phyloP scores from a whole-genome alignment of 306 rosid species.

The Ormosia semicastrata region DNA sequence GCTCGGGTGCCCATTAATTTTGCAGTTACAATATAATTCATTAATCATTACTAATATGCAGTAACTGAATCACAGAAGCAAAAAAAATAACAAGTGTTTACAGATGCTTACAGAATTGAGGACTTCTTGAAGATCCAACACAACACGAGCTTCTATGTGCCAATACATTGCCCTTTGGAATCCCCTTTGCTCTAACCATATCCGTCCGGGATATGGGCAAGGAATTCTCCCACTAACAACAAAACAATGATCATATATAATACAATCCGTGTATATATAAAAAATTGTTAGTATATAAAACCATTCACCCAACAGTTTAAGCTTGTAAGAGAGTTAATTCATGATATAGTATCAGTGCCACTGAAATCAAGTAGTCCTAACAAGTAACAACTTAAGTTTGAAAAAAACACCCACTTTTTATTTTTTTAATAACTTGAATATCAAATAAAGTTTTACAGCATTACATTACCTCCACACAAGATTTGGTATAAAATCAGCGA shows the following conservation, averaged over 20 bases:
- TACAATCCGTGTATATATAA: neutral
- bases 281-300: neutral
- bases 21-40: neutral
- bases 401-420: neutral
- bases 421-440: no score
- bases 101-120: slow-evolving; percentile 55
- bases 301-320: no score
- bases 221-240: slow-evolving; percentile 68
- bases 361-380: no score
- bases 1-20: neutral
- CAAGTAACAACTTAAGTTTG: no score
- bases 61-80: slow-evolving; percentile 6
- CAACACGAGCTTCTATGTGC: slow-evolving; percentile 99
- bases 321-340: no score
- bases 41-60: neutral
- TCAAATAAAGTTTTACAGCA: neutral
- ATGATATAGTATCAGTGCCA: no score
- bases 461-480: slow-evolving; percentile 71
- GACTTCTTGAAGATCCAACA: slow-evolving; percentile 86
- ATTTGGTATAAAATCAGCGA: slow-evolving; percentile 89
- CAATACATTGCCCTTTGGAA: slow-evolving; percentile 90
- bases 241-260: neutral
- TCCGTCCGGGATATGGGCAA: slow-evolving; percentile 85
- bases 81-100: neutral
- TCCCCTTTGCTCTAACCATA: slow-evolving; percentile 97